Evolutionary conservation across 2,329 filamentous ascomycete genomes (phyloP).

Genomic region (Colletotrichum sp.): DNA sequence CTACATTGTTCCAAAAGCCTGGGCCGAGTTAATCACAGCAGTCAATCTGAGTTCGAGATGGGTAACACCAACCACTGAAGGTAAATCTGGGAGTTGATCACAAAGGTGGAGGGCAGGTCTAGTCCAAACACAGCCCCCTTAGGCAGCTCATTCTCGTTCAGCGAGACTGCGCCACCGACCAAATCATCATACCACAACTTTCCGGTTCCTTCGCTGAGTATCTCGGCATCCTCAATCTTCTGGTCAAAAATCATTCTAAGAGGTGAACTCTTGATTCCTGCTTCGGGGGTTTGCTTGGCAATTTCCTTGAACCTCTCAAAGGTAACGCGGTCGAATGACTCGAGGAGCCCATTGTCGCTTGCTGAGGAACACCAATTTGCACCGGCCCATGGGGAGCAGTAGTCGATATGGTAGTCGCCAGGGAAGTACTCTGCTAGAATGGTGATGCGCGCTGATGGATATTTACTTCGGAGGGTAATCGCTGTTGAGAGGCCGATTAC

Average conservation of each 20-base stretch:
- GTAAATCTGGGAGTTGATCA: conserved; percentile 81
- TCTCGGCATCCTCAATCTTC: conserved; percentile 19
- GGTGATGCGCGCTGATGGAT: conserved; percentile 51
- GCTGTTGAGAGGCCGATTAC: conserved; percentile 75
- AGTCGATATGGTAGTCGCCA: conserved; percentile 90
- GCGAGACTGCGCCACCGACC: conserved; percentile 36
- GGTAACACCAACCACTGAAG: conserved; percentile 65
- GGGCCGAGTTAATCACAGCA: not conserved
- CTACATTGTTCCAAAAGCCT: conserved; percentile 77
- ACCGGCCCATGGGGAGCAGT: conserved; percentile 88
- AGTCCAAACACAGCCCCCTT: conserved; percentile 37
- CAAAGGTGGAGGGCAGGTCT: conserved; percentile 38
- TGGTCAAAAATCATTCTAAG: conserved; percentile 27
- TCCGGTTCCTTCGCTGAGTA: conserved; percentile 40
- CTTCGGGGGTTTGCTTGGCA: conserved; percentile 10
- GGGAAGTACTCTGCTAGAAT: conserved; percentile 90
- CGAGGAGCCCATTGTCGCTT: conserved; percentile 35
- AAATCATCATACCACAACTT: conserved; percentile 47
- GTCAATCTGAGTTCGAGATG: not conserved
- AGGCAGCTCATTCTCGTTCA: conserved; percentile 35
- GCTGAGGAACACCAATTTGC: conserved; percentile 76
- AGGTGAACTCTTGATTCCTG: conserved; percentile 12
- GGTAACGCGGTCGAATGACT: conserved; percentile 23
- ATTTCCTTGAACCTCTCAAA: conserved; percentile 22
- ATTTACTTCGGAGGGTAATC: conserved; percentile 61